Percentiles rank a stretch among this genome's conserved stretches.
Evolutionary conservation across 805 yeast species (phyloP).

Genomic region (Lachancea nothofagi): DNA sequence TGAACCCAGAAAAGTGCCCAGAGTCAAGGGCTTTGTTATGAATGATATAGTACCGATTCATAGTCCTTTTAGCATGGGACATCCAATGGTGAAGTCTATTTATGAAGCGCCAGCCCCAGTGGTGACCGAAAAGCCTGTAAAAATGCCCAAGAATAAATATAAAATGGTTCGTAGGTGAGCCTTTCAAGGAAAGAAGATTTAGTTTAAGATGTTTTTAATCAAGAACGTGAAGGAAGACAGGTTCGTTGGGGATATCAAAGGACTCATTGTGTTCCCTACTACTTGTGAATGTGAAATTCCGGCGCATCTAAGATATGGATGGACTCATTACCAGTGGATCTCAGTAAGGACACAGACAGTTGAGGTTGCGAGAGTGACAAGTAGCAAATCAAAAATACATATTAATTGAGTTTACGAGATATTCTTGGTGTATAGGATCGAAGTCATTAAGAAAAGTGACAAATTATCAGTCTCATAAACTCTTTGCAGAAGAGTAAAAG

Average conservation of each 20-base stretch:
- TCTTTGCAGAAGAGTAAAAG: neutral
- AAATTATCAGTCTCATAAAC: slow-evolving; percentile 3
- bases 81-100: slow-evolving; percentile 71
- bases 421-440: slow-evolving; percentile 7
- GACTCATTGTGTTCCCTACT: too few relatives aligned
- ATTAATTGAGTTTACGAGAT: slow-evolving; percentile 6
- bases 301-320: too few relatives aligned
- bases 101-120: slow-evolving; percentile 51
- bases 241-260: too few relatives aligned
- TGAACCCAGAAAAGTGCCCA: slow-evolving; percentile 57
- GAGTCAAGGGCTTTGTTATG: slow-evolving; percentile 82
- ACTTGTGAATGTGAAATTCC: neutral
- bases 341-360: neutral
- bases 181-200: neutral
- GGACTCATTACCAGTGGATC: too few relatives aligned
- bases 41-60: slow-evolving; percentile 85
- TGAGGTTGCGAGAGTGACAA: slow-evolving; percentile 5
- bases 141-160: slow-evolving; percentile 30
- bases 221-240: too few relatives aligned
- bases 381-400: slow-evolving; percentile 10
- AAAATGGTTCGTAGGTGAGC: slow-evolving; percentile 31
- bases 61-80: slow-evolving; percentile 72
- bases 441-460: slow-evolving; percentile 1
- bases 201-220: neutral
- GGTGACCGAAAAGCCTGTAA: slow-evolving; percentile 31